Evolutionary conservation across 148 eudicot genomes (phyloP), one percentile per base, ranked within the genome.

Genomic region (Camellia lanceoleosa): DNA sequence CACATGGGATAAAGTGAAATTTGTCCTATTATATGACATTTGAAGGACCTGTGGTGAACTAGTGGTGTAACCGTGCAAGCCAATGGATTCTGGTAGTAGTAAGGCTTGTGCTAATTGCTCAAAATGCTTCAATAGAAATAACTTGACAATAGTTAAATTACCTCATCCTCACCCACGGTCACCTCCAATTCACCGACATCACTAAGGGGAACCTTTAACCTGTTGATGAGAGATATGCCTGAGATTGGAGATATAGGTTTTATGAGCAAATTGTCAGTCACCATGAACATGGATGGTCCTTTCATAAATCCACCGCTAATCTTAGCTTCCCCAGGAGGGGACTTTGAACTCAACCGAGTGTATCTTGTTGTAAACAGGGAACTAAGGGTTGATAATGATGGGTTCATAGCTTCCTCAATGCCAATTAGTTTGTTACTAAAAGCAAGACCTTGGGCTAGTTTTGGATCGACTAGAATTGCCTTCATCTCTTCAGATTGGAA

Each of bases 391-490:
- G 3, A 18, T 5, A 0, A 0, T 12, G 79, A 62, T 0, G 42
- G 58, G 38, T 76, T 19, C 23, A 2, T 11, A 46, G 71, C 77
- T 62, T 80, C 63, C 8, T 80, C 59, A 63, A 73, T 61, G 23
- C 49, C 43, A 73, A 73, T 23, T 9, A 80, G 41, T 30, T 72
- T 56, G 20, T 70, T 79, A 6, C 5, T 12, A 30, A 0, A 62
- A 61, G 82, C 16, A 63, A 72, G 68, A 46, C 82, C 82, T 12
- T 70, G 82, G 46, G 82, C 70, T 38, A 79, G 49, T 62, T 58
- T 79, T 60, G 81, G 74, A 42, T 71, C 10, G 11, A 79, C 43
- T 15, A 79, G 64, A 70, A 4, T 71, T 71, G 12, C 81, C 81
- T 79, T 79, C 68, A 60, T 79, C 9, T 70, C 59, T 16, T 60